Percentiles rank a stretch among this genome's conserved stretches.
phyloP scores from a whole-genome alignment of 331 rosid species.

The Pyracantha coccinea region DNA sequence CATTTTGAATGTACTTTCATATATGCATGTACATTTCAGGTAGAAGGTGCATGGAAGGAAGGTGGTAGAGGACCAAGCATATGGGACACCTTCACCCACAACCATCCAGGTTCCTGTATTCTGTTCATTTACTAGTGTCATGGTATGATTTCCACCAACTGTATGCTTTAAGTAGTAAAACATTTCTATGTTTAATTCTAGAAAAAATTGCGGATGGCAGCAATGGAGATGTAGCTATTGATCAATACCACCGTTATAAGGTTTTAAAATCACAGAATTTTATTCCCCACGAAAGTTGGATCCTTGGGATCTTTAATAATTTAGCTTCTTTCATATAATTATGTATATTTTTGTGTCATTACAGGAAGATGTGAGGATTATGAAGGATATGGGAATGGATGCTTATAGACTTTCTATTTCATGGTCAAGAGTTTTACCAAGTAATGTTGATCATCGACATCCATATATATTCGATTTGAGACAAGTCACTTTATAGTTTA shows the following conservation, averaged over 20 bases:
- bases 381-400: constrained; percentile 23
- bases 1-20: neutral
- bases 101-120: neutral
- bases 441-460: constrained; percentile 3
- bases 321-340: neutral
- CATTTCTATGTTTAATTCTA: neutral
- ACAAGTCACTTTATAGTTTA: neutral
- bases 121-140: neutral
- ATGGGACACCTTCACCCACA: neutral
- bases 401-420: constrained; percentile 33
- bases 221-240: constrained; percentile 1
- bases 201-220: constrained; percentile 1
- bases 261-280: neutral
- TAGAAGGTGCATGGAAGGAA: neutral
- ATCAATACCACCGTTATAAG: constrained; percentile 19
- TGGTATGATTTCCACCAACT: neutral
- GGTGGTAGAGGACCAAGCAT: neutral
- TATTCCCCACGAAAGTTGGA: neutral
- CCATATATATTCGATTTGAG: no score
- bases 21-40: neutral
- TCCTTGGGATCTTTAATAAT: neutral
- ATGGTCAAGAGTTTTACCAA: constrained; percentile 26
- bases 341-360: neutral
- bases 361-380: constrained; percentile 27
- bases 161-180: neutral